Evolutionary conservation across 164 flowering plant genomes (phyloP), one percentile per base, ranked within the genome.

Genomic region (Kingdonia uniflora): DNA sequence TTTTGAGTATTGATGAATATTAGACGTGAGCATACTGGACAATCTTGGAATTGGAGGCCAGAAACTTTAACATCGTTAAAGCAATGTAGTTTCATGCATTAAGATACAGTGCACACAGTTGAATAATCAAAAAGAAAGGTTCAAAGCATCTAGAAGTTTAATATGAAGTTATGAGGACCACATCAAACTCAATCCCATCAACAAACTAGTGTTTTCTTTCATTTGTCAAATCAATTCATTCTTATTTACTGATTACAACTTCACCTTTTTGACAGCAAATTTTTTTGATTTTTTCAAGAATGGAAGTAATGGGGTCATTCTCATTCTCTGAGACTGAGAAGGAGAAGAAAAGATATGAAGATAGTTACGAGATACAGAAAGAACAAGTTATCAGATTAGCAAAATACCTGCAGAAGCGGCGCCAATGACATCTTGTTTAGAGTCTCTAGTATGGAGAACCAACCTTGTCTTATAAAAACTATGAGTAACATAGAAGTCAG

Each of bases 321-420:
- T 14, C 12, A 14, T 41, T 14, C 44, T 41, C 44, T 3, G 17
- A 14, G 15, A 14, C 4, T 41, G n/a, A n/a, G n/a, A n/a, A n/a
- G n/a, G n/a, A 14, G 16, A 2, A 41, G 11, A 41, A 14, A 14
- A 41, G 5, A 14, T 41, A 3, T 41, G 17, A 41, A 41, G 4
- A 41, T 16, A 5, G 17, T 14, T 11, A 41, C 4, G 44, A 11
- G n/a, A 16, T 41, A 14, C 15, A 24, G 19, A 33, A 1, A 14
- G 35, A 29, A 3, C 6, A 29, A 29, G 35, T 4, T 29, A 8
- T 29, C 35, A 29, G 35, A 29, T 29, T 3, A 29, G 35, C 8
- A 25, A 51, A 24, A 14, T 56, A 63, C 61, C 66, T 50, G 52
- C 52, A 24, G 41, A 51, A 7, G 66, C 61, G 2, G 66, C 56